Conservation (phyloP, 208 protist genomes). For the Leishmania tropica region DNA sequence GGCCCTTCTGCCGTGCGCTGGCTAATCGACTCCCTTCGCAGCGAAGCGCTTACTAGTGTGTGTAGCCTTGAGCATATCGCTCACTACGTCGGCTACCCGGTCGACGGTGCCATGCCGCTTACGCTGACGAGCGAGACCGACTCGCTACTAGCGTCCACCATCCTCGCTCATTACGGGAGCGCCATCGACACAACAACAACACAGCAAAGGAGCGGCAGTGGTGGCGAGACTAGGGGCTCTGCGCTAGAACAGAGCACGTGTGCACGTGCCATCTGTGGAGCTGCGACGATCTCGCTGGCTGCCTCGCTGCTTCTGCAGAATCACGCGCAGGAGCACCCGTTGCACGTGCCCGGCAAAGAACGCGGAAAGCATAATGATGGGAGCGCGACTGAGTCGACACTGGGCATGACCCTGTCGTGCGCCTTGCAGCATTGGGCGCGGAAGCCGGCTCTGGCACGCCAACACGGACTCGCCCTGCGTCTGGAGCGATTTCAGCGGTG, state of each 20-base stretch:
- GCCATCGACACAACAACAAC: neutral
- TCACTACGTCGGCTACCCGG: slow-evolving; percentile 11
- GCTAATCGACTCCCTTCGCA: slow-evolving; percentile 2
- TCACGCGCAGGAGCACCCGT: neutral
- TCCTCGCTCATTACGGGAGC: neutral
- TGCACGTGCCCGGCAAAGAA: neutral
- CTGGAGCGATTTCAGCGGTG: slow-evolving; percentile 14
- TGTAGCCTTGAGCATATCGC: slow-evolving; percentile 17
- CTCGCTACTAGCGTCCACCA: neutral
- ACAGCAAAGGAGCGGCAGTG: neutral
- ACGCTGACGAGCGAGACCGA: neutral
- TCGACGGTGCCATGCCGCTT: neutral
- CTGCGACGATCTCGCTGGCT: slow-evolving; percentile 2
- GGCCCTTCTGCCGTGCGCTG: neutral
- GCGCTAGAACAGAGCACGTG: neutral
- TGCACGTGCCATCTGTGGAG: neutral
- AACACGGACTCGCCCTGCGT: slow-evolving; percentile 3
- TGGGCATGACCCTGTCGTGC: neutral
- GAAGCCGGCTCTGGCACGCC: neutral
- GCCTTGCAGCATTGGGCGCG: neutral
- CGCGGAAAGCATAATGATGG: neutral
- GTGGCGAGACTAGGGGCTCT: neutral
- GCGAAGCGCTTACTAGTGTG: neutral
- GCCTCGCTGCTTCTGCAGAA: slow-evolving; percentile 5
- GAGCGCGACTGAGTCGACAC: neutral